Evolutionary conservation across 208 protist species (phyloP).

Genomic region (Phytomonas sp.): DNA sequence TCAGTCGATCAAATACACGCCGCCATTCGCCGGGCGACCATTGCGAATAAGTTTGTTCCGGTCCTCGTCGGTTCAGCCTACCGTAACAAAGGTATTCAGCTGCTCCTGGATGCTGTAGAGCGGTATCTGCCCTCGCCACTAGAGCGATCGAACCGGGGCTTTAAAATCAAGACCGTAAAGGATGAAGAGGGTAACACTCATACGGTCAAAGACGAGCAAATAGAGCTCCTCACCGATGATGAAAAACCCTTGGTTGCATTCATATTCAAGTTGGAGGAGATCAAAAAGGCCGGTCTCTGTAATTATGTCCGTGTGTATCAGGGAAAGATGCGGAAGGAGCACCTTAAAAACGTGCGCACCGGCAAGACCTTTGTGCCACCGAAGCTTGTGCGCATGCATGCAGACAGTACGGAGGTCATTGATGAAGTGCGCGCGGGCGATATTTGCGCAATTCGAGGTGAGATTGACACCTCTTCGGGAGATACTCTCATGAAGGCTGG

Average conservation of each 20-base stretch:
- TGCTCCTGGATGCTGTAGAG: conserved; percentile 95
- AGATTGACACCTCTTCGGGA: conserved; percentile 96
- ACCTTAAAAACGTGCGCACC: conserved; percentile 82
- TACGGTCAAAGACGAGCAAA: conserved; percentile 63
- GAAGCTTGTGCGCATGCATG: conserved; percentile 97
- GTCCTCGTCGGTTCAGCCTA: conserved; percentile 96
- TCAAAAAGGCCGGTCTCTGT: conserved; percentile 93
- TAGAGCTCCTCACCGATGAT: conserved; percentile 80
- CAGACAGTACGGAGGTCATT: conserved; percentile 93
- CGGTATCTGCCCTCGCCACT: conserved; percentile 95
- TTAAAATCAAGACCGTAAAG: conserved; percentile 73
- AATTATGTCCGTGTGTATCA: conserved; percentile 99
- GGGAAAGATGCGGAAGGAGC: conserved; percentile 91
- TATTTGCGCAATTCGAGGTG: conserved; percentile 98
- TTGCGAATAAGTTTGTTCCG: conserved; percentile 94
- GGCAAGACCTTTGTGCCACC: conserved; percentile 89
- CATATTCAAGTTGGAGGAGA: conserved; percentile 98
- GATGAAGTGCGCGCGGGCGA: conserved; percentile 93
- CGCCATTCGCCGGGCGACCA: conserved; percentile 90
- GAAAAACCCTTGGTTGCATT: conserved; percentile 93
- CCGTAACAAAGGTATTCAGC: conserved; percentile 98
- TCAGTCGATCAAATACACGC: conserved; percentile 84
- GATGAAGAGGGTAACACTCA: conserved; percentile 76
- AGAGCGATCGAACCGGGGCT: conserved; percentile 85
- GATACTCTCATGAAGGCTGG: conserved; percentile 91